Evolutionary conservation across 1,284 basidiomycete genomes (phyloP).

Genomic region (Vanrija sp.): DNA sequence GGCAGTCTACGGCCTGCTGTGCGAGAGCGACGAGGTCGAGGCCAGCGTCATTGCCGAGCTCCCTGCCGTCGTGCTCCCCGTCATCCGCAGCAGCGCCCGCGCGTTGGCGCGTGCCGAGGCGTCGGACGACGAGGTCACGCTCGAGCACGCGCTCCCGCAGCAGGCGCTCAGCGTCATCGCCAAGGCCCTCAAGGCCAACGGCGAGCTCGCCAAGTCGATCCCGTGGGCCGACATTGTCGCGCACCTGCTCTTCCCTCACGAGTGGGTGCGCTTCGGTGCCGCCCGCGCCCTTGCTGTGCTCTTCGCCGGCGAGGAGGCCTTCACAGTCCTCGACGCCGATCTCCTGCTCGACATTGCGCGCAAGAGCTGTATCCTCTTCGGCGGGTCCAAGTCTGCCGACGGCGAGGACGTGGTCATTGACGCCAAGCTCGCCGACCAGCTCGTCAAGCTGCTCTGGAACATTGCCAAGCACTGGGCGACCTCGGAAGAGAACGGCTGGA

Average conservation of each 20-base stretch:
- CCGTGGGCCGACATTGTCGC: slow-evolving; percentile 63
- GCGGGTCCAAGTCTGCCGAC: slow-evolving; percentile 53
- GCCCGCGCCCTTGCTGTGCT: slow-evolving; percentile 71
- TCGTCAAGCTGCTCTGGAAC: slow-evolving; percentile 92
- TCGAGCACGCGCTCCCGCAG: slow-evolving; percentile 82
- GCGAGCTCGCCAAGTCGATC: slow-evolving; percentile 53
- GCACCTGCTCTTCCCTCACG: slow-evolving; percentile 83
- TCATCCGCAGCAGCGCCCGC: slow-evolving; percentile 57
- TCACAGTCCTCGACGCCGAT: slow-evolving; percentile 12
- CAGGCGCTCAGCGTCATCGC: slow-evolving; percentile 66
- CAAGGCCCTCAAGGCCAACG: slow-evolving; percentile 63
- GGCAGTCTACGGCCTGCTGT: slow-evolving; percentile 68
- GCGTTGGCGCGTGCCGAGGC: slow-evolving; percentile 46
- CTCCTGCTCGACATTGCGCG: slow-evolving; percentile 68
- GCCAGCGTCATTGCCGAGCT: slow-evolving; percentile 50
- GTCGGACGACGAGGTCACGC: slow-evolving; percentile 53
- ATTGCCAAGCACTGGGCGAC: slow-evolving; percentile 77
- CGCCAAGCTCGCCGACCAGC: slow-evolving; percentile 70
- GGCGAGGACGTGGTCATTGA: slow-evolving; percentile 55
- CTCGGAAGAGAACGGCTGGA: slow-evolving; percentile 18
- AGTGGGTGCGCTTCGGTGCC: slow-evolving; percentile 85
- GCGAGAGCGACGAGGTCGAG: slow-evolving; percentile 54
- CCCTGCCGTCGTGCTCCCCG: slow-evolving; percentile 57
- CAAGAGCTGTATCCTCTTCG: slow-evolving; percentile 74
- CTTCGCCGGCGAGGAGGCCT: slow-evolving; percentile 51